Evolutionary conservation across 73 alveolate species (phyloP).

Genomic region (Tetrahymena borealis): DNA sequence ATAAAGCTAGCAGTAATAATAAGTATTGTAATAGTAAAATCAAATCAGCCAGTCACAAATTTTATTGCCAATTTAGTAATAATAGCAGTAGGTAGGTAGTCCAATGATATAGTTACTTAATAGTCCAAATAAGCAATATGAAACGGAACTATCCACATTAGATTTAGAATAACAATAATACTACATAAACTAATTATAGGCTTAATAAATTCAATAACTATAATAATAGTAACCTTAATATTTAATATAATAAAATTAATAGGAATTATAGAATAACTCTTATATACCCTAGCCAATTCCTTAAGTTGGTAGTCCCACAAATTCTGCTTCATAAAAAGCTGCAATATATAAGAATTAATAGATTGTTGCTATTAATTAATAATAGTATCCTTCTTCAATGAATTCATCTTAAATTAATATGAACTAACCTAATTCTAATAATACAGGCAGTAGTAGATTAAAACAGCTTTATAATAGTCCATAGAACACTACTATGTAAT

Average conservation of each 20-base stretch:
- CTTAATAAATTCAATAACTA: neutral
- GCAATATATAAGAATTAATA: neutral
- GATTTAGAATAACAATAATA: neutral
- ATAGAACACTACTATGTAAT: neutral
- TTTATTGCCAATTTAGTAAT: neutral
- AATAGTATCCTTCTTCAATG: neutral
- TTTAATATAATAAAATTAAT: neutral
- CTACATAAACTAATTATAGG: neutral
- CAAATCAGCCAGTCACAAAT: neutral
- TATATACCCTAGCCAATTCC: neutral
- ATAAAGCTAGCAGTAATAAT: neutral
- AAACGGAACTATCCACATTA: neutral
- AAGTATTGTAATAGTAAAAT: neutral
- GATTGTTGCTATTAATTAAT: neutral
- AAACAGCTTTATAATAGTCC: neutral
- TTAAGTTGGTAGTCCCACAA: neutral
- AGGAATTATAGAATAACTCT: neutral
- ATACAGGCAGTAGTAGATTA: neutral
- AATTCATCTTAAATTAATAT: neutral
- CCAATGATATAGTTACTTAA: neutral
- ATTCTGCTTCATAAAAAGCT: neutral
- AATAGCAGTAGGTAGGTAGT: too few relatives aligned
- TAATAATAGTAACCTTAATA: neutral
- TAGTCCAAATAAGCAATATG: neutral
- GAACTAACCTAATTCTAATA: neutral